Evolutionary conservation across 306 rosid genomes (phyloP), one percentile per base, ranked within the genome.

Genomic region (Acacia acuminata): DNA sequence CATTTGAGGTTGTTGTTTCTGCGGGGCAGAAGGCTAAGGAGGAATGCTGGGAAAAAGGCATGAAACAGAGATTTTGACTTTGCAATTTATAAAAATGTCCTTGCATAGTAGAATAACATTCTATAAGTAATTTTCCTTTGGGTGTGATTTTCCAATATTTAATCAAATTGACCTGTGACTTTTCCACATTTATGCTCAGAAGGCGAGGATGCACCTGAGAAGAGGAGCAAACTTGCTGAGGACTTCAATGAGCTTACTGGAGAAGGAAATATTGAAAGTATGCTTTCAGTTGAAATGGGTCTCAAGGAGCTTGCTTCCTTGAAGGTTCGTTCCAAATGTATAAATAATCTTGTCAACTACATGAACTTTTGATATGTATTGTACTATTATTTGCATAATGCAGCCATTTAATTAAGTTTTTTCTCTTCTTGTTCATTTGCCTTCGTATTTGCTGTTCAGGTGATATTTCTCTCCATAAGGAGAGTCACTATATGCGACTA

Each of bases 21-120:
- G 99, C 98, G 5, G 99, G 99, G 79, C 99, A 93, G 87, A 96
- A 92, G 86, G 99, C 99, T 51, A 92, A 96, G 92, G 99, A 96
- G 85, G 99, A 90, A 82, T 84, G 86, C 86, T 90, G 93, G 94
- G 91, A 89, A 84, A 93, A 90, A 88, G 96, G 99, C 85, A 83
- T 85, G 93, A 87, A 80, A 73, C 64, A 45, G 53, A 75, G 71
- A 55, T 79, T 85, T 44, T 50, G 79, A 64, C 77, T 73, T 43
- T 79, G 58, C 83, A 55, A 69, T 85, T 83, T 42, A 63, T 83
- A 38, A 79, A 70, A 55, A 60, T 75, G 81, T 77, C 47, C 77
- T 56, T 81, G 71, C 69, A 63, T 25, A 34, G 73, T 36, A 72
- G 88, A 56, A 56, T 4, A 58, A 75, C 64, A 71, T 71, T 19